phyloP scores from a whole-genome alignment of 805 yeast species.

The Debaryomyces tyrocola region DNA sequence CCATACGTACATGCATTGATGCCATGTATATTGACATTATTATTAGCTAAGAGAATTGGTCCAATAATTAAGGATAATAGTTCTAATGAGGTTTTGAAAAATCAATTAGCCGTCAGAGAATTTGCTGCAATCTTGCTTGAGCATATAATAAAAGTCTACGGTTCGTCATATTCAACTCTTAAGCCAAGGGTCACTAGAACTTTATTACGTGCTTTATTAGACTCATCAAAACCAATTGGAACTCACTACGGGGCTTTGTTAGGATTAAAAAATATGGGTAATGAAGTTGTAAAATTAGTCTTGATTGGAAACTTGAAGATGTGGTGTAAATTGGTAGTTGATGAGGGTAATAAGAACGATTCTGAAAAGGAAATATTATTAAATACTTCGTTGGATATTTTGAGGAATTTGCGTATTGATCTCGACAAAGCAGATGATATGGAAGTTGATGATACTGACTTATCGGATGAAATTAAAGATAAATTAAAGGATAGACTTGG shows the following conservation, averaged over 20 bases:
- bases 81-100: conserved; percentile 27
- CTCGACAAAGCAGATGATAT: conserved; percentile 29
- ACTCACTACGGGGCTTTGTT: conserved; percentile 90
- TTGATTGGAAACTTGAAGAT: conserved; percentile 79
- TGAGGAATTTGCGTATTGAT: conserved; percentile 46
- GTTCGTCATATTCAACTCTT: conserved; percentile 81
- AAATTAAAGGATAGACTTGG: conserved; percentile 65
- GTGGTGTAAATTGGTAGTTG: conserved; percentile 70
- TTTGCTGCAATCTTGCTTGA: conserved; percentile 82
- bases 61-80: conserved; percentile 39
- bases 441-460: conserved; percentile 31
- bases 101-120: conserved; percentile 69
- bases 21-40: conserved; percentile 92
- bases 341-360: conserved; percentile 36
- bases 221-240: conserved; percentile 77
- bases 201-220: conserved; percentile 83
- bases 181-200: conserved; percentile 95
- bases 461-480: conserved; percentile 29
- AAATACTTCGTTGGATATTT: conserved; percentile 51
- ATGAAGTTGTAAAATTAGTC: conserved; percentile 82
- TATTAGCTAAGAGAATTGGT: conserved; percentile 89
- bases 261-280: conserved; percentile 81
- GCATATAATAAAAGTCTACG: conserved; percentile 76
- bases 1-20: conserved; percentile 95
- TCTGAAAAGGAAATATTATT: conserved; percentile 49